Evolutionary conservation across 805 yeast species (phyloP).

Genomic region (Wickerhamomyces tratensis): DNA sequence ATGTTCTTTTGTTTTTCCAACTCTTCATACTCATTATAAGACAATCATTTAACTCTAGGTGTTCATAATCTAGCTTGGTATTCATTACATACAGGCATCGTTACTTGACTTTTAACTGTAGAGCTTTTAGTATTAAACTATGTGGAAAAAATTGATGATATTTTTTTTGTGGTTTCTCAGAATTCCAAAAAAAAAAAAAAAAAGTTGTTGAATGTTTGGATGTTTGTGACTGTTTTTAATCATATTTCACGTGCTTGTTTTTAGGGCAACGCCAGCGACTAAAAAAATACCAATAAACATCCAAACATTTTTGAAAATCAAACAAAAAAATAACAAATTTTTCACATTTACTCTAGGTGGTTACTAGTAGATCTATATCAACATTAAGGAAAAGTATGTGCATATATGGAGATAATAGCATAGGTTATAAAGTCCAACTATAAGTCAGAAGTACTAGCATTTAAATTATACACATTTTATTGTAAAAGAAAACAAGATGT

Average conservation of each 20-base stretch:
- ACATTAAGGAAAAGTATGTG: neutral
- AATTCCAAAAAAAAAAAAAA: too few species aligned
- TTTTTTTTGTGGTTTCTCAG: neutral
- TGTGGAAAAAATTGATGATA: conserved; percentile 14
- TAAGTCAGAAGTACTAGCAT: too few species aligned
- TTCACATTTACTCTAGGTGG: neutral
- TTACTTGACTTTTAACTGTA: conserved; percentile 20
- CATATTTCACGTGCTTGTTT: too few species aligned
- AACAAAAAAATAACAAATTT: neutral
- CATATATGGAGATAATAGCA: neutral
- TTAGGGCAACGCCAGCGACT: too few species aligned
- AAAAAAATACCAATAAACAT: neutral
- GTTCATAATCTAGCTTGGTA: neutral
- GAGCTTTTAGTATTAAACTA: neutral
- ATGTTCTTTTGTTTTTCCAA: too few species aligned
- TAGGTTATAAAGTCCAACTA: too few species aligned
- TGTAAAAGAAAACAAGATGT: too few species aligned
- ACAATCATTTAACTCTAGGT: too few species aligned
- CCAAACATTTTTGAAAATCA: neutral
- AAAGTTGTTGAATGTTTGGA: neutral
- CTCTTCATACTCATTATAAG: too few species aligned
- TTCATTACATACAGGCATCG: conserved; percentile 32
- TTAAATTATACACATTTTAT: too few species aligned
- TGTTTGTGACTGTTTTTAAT: neutral
- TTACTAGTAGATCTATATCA: neutral